Conservation (phyloP, 352 stramenopile species). For the Phytophthora podocarpi region DNA sequence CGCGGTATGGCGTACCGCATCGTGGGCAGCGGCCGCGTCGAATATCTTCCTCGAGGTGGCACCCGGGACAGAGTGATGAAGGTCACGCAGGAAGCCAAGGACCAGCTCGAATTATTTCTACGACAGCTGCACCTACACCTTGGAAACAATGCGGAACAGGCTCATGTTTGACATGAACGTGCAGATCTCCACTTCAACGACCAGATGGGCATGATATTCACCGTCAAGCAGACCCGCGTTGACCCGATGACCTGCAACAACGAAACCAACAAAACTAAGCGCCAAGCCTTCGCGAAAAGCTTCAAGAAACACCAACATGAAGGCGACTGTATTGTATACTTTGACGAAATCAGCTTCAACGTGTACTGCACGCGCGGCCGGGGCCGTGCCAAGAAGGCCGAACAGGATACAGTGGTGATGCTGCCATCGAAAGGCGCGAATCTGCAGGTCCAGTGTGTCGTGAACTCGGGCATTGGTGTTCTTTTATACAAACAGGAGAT, state of each 20-base stretch:
- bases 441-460: not conserved
- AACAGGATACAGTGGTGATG: not conserved
- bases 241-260: not conserved
- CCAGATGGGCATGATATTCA: not conserved
- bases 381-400: not conserved
- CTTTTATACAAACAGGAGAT: not conserved
- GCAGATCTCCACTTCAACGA: not conserved
- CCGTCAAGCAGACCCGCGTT: not conserved
- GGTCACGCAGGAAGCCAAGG: not conserved
- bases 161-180: not conserved
- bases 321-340: constrained; percentile 2
- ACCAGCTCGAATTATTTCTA: not conserved
- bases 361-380: constrained; percentile 1
- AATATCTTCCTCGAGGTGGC: not conserved
- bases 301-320: not conserved
- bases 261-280: constrained; percentile 1
- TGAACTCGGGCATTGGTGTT: not conserved
- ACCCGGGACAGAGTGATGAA: not conserved
- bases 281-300: not conserved
- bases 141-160: not conserved
- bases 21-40: no score
- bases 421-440: not conserved
- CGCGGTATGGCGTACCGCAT: no score
- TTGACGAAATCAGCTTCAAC: constrained; percentile 6
- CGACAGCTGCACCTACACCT: not conserved